Conservation (phyloP, 169 alveolate genomes). For the Eimeria tenella region DNA sequence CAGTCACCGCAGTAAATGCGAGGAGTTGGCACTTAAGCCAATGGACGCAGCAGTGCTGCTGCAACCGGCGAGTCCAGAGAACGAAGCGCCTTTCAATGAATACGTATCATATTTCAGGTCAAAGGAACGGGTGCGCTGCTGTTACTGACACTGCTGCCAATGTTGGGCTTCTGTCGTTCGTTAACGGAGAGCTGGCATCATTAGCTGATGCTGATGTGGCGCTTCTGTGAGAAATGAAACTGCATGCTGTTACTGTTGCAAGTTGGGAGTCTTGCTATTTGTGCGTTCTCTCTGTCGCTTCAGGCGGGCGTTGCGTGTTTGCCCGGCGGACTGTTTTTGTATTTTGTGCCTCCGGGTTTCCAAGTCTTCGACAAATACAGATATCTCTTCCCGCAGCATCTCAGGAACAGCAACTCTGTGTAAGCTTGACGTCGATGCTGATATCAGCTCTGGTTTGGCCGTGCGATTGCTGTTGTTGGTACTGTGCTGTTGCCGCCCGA, state of each 20-base stretch:
- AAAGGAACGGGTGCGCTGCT: slow-evolving; percentile 58
- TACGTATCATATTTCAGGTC: slow-evolving; percentile 61
- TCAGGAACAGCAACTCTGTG: slow-evolving; percentile 59
- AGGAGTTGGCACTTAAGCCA: slow-evolving; percentile 67
- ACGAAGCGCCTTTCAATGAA: slow-evolving; percentile 63
- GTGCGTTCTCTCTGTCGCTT: neutral
- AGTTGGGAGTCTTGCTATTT: neutral
- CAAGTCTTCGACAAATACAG: slow-evolving; percentile 67
- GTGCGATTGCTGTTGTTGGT: neutral
- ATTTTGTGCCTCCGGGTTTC: slow-evolving; percentile 58
- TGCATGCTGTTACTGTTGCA: neutral
- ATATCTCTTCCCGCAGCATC: slow-evolving; percentile 61
- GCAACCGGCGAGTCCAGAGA: slow-evolving; percentile 67
- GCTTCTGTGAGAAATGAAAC: neutral
- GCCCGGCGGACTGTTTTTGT: slow-evolving; percentile 52
- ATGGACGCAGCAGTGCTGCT: slow-evolving; percentile 68
- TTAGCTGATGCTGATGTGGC: too few relatives aligned
- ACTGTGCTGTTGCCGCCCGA: neutral
- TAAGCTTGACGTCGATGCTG: neutral
- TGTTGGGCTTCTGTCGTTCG: neutral
- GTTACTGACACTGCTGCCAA: neutral
- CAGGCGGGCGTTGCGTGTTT: slow-evolving; percentile 64
- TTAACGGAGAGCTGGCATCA: too few relatives aligned
- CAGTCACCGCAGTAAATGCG: slow-evolving; percentile 77
- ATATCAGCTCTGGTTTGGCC: neutral